Evolutionary conservation across 139 green algal genomes (phyloP).

Genomic region (Medakamo hakoo): DNA sequence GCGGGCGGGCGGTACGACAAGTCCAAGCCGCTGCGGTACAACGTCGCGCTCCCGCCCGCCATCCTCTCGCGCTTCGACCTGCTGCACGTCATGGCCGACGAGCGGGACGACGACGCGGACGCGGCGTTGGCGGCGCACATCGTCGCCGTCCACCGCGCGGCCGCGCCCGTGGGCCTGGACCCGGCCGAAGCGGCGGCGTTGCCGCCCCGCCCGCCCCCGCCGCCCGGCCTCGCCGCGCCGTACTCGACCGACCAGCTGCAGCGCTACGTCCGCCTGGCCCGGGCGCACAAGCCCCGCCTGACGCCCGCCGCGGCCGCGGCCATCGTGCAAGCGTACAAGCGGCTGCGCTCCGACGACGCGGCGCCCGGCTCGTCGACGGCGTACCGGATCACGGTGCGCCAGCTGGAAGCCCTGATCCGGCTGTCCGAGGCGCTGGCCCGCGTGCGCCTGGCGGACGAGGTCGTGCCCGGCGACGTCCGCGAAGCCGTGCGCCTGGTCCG

Average conservation of each 20-base stretch:
- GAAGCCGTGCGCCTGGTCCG: constrained; percentile 54
- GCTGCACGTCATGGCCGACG: constrained; percentile 89
- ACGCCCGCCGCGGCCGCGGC: constrained; percentile 35
- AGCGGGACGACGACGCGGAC: constrained; percentile 62
- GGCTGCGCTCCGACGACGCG: constrained; percentile 67
- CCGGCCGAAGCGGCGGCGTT: too few species aligned
- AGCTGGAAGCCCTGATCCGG: constrained; percentile 73
- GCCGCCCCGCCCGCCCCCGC: too few species aligned
- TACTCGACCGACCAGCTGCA: constrained; percentile 72
- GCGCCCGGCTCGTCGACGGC: constrained; percentile 53
- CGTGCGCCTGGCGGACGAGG: constrained; percentile 7
- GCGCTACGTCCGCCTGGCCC: constrained; percentile 87
- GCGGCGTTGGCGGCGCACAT: constrained; percentile 67
- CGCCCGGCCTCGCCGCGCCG: constrained; percentile 33
- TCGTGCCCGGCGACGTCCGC: constrained; percentile 29
- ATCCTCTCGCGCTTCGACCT: constrained; percentile 88
- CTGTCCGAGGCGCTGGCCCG: constrained; percentile 40
- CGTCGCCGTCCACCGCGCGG: constrained; percentile 40
- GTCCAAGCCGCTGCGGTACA: constrained; percentile 74
- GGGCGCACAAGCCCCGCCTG: constrained; percentile 65
- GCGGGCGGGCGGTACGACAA: constrained; percentile 82
- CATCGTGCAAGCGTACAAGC: constrained; percentile 73
- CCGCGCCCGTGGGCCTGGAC: neutral
- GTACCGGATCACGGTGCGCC: constrained; percentile 76
- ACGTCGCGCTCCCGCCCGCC: constrained; percentile 72